Evolutionary conservation across 1,139 yeast genomes (phyloP), one percentile per base, ranked within the genome.

Genomic region (Blastobotrys apis): DNA sequence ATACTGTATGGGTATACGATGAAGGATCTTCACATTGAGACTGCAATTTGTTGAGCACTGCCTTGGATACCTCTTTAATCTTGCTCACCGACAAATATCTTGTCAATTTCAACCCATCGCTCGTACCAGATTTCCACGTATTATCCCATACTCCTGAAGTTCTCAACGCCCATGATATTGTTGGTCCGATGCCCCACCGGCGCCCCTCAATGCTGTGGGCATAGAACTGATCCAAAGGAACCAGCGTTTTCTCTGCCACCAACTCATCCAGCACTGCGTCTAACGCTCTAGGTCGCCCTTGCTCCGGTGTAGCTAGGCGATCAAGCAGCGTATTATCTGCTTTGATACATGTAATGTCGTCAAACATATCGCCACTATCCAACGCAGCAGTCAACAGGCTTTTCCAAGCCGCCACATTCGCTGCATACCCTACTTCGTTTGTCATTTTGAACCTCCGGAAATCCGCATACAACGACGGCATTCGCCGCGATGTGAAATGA

Each of bases 381-480:
- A 17, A 46, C 53, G 21, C 59, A 56, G 5, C 47, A 40, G 9
- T 53, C 46, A 9, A 62, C 46, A 30, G 64, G 55, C 27, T 59
- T 57, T 61, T 64, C 94, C 94, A 84, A 1, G 87, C 83, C 2
- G 63, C 61, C n/a, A 82, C 52, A 56, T 84, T 84, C 20, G 92
- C 92, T 31, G 71, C 76, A 53, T 69, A 83, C 1, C 94, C 94
- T 50, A 81, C 88, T 1, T 75, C 76, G 57, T 84, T 84, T 19
- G 73, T 55, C 8, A 71, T 74, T 53, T 71, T 68, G 30, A 78
- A 68, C 9, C 69, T 67, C 5, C 66, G 59, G 56, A 81, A 83
- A 59, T 83, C 77, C 10, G 84, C 75, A 56, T 78, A 84, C 32
- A 84, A 68, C 2, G 88, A 81, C n/a, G 72, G 69, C 39, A 81